Conservation (phyloP, 1,284 basidiomycete genomes). For the Porogramme epimiltina region DNA sequence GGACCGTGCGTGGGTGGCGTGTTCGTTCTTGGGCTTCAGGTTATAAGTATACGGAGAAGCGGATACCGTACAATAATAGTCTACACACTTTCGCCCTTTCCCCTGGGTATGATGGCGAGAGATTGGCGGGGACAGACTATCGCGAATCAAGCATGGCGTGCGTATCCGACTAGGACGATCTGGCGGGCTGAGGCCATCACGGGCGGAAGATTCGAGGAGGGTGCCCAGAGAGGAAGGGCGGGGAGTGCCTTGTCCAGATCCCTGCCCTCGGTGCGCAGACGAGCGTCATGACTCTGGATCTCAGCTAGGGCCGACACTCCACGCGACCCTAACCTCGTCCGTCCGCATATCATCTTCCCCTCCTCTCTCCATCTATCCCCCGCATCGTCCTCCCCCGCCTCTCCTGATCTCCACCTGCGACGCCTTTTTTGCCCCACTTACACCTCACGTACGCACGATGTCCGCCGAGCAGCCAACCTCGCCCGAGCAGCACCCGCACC, state of each 20-base stretch:
- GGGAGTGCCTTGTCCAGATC: too few species aligned
- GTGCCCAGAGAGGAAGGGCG: too few species aligned
- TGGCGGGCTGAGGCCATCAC: too few species aligned
- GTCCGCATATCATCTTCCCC: constrained; percentile 2
- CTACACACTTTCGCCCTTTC: too few species aligned
- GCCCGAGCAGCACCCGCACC: constrained; percentile 13
- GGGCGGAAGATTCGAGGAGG: neutral
- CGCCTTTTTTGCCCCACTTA: neutral
- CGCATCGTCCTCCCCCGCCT: constrained; percentile 1
- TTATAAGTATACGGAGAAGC: too few species aligned
- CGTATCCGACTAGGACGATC: too few species aligned
- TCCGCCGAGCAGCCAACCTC: constrained; percentile 8
- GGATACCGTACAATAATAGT: too few species aligned
- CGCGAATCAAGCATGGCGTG: too few species aligned
- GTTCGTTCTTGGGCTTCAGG: neutral
- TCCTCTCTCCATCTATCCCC: constrained; percentile 1
- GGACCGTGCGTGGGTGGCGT: neutral
- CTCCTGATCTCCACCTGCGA: neutral
- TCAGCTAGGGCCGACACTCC: neutral
- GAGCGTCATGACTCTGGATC: too few species aligned
- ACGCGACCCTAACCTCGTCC: constrained; percentile 7
- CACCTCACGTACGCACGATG: constrained; percentile 2
- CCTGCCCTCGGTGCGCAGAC: too few species aligned
- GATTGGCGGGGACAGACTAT: too few species aligned
- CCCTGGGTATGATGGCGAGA: too few species aligned